A percentile compares a stretch with the other conserved stretches of the same genome.
These are phyloP conservation scores for Wickerhamomyces bovis DNA, from an alignment of 805 yeast species.

Conservation along the genomic window DNA sequence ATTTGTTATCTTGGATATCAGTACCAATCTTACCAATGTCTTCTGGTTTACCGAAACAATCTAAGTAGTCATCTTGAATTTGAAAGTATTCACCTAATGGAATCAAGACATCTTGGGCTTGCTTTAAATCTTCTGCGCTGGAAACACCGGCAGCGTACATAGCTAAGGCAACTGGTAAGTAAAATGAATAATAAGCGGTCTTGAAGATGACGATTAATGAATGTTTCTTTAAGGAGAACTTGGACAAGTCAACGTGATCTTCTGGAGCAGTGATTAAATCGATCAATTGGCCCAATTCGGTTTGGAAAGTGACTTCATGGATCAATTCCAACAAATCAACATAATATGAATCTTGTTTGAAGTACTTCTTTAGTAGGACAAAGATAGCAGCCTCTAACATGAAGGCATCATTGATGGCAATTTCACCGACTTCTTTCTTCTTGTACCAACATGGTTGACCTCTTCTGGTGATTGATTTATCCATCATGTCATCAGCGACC, in stretches of 20 bases:
- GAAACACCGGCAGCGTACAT: constrained; percentile 86
- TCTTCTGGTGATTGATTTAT: constrained; percentile 90
- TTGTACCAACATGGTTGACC: constrained; percentile 99
- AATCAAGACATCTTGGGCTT: constrained; percentile 79
- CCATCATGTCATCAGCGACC: constrained; percentile 99
- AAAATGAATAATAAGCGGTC: constrained; percentile 96
- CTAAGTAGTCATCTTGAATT: constrained; percentile 95
- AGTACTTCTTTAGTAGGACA: constrained; percentile 80
- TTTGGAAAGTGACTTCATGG: constrained; percentile 96
- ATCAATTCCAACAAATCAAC: constrained; percentile 87
- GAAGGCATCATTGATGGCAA: constrained; percentile 96
- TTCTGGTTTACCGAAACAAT: constrained; percentile 95
- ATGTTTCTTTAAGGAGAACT: constrained; percentile 84
- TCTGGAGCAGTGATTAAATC: constrained; percentile 98
- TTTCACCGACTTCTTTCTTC: constrained; percentile 71
- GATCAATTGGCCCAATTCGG: constrained; percentile 93
- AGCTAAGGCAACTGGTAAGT: constrained; percentile 94
- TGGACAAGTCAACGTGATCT: constrained; percentile 81
- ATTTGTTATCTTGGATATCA: constrained; percentile 96
- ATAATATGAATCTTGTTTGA: constrained; percentile 75
- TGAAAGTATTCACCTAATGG: constrained; percentile 98
- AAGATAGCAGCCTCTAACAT: constrained; percentile 95
- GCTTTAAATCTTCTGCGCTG: constrained; percentile 70
- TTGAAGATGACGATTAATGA: constrained; percentile 93
- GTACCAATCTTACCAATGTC: constrained; percentile 98